Evolutionary conservation across 495 filamentous ascomycete species (phyloP), one percentile per base, ranked within the genome.

Genomic region (Aspergillus nidulans): DNA sequence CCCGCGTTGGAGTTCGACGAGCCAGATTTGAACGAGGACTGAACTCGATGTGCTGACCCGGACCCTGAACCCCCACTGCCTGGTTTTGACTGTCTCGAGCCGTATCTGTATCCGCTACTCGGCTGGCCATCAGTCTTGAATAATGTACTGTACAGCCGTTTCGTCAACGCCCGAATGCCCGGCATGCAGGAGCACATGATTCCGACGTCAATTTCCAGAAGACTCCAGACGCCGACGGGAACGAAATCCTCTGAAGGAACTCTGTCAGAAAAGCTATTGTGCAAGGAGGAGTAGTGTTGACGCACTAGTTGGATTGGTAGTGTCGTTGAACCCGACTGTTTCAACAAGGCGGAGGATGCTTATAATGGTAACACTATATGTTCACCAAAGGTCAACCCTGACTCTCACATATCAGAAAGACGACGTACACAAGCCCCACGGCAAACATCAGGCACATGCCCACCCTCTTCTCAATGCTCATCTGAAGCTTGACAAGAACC

Each of bases 341-440:
- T 28, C 26, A 9, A 28, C 26, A 9, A 28, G 26, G 49, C 62
- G 62, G 49, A 52, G 51, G 34, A 64, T 57, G 47, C 55, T 58
- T 25, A 64, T 52, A 10, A 47, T 44, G 6, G 62, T 64, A 49
- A 64, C 53, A 26, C 62, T 64, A n/a, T n/a, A n/a, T n/a, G n/a
- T n/a, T n/a, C n/a, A n/a, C n/a, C n/a, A n/a, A n/a, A n/a, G n/a
- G n/a, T n/a, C n/a, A n/a, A n/a, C n/a, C n/a, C n/a, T n/a, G n/a
- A n/a, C n/a, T n/a, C n/a, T n/a, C n/a, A n/a, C n/a, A n/a, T n/a
- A n/a, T n/a, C n/a, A n/a, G n/a, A n/a, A n/a, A n/a, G n/a, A n/a
- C n/a, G 34, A 52, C 63, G 52, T 43, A 66, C 65, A 64, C 53
- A 18, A 68, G 45, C 1, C 67, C 60, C 6, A 61, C 48, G 8